Evolutionary conservation across 2,329 filamentous ascomycete genomes (phyloP).

Genomic region (Clonostachys solani): DNA sequence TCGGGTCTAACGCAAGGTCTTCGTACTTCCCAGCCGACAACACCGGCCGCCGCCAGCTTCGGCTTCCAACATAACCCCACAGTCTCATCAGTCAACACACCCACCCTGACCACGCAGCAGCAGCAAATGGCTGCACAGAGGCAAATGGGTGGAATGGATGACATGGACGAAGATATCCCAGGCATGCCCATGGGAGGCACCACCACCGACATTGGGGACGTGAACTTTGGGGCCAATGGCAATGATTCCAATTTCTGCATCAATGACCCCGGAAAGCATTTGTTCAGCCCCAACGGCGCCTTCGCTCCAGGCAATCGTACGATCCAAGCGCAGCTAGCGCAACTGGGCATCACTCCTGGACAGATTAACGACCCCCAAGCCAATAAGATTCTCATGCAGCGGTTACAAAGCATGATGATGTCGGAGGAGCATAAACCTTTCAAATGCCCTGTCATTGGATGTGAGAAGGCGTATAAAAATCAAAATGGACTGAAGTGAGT

Average conservation of each 20-base stretch:
- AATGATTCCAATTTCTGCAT: conserved; percentile 58
- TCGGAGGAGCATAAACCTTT: conserved; percentile 96
- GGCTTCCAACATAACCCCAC: conserved; percentile 89
- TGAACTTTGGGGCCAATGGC: conserved; percentile 44
- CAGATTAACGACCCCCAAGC: conserved; percentile 76
- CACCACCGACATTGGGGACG: conserved; percentile 6
- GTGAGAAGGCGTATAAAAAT: conserved; percentile 99
- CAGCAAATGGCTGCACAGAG: conserved; percentile 43
- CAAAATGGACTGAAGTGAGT: conserved; percentile 94
- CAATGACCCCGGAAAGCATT: conserved; percentile 88
- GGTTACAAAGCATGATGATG: conserved; percentile 57
- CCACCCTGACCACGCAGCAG: conserved; percentile 78
- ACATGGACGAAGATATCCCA: conserved; percentile 71
- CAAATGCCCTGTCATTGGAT: conserved; percentile 95
- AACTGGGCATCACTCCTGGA: conserved; percentile 70
- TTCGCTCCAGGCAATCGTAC: conserved; percentile 56
- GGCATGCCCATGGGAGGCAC: conserved; percentile 58
- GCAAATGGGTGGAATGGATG: conserved; percentile 43
- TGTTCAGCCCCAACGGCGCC: conserved; percentile 81
- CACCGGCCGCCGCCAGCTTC: conserved; percentile 73
- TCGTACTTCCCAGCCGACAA: conserved; percentile 80
- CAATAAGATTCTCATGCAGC: conserved; percentile 52
- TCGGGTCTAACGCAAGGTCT: conserved; percentile 74
- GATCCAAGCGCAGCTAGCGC: conserved; percentile 64
- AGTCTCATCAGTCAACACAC: conserved; percentile 95